Evolutionary conservation across 176 grass and related monocot genomes (phyloP).

Genomic region (Hyparrhenia diplandra): DNA sequence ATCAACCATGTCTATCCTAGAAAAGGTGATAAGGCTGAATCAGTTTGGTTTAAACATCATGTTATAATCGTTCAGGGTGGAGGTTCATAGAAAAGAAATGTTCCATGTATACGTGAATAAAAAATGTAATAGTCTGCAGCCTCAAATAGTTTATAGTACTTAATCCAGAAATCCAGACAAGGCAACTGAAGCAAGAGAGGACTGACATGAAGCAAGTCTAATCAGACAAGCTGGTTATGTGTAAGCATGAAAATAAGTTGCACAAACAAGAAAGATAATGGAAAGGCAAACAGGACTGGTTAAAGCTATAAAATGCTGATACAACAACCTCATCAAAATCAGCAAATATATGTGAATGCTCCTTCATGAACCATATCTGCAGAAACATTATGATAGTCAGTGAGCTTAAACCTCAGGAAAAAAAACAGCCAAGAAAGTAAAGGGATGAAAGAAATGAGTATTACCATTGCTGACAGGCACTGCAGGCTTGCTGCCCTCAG

Average conservation of each 20-base stretch:
- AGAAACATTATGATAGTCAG: slow-evolving; percentile 9
- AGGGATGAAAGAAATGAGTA: not conserved
- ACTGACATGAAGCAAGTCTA: not conserved
- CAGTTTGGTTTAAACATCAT: not conserved
- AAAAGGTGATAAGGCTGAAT: not conserved
- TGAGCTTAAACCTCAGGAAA: not conserved
- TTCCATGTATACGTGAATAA: not conserved
- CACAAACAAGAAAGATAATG: not conserved
- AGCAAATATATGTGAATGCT: slow-evolving; percentile 76
- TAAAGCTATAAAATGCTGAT: not conserved
- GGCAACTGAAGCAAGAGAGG: not conserved
- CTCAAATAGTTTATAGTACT: not conserved
- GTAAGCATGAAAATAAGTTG: not conserved
- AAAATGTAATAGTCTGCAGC: not conserved
- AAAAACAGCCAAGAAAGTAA: slow-evolving; percentile 10
- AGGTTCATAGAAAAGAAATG: not conserved
- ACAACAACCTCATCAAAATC: slow-evolving; percentile 77
- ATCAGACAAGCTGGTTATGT: not conserved
- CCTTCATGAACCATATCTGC: slow-evolving; percentile 93
- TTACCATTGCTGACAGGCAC: slow-evolving; percentile 84
- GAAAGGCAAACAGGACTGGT: not conserved
- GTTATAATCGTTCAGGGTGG: not conserved
- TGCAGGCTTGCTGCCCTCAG: slow-evolving; percentile 76
- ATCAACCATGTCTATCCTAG: not conserved
- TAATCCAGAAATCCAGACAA: not conserved